Conservation (phyloP, 495 filamentous ascomycete species). For the Daldinia caldariorum region DNA sequence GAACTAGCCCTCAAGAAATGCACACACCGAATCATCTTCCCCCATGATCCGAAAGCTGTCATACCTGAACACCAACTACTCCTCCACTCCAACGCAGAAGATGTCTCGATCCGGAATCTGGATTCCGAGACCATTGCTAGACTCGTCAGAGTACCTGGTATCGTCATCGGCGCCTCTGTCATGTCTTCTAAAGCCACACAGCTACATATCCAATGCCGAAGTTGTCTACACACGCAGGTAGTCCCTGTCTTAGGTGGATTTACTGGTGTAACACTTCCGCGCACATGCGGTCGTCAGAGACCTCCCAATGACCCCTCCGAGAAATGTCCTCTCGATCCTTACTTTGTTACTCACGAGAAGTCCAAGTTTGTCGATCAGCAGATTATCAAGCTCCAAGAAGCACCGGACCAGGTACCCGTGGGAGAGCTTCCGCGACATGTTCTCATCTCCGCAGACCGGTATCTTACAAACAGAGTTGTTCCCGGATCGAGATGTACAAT, state of each 20-base stretch:
- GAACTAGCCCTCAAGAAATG: conserved; percentile 89
- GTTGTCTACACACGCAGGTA: conserved; percentile 78
- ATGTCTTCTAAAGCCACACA: conserved; percentile 94
- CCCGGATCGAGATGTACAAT: conserved; percentile 94
- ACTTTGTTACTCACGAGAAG: conserved; percentile 93
- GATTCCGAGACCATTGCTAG: conserved; percentile 93
- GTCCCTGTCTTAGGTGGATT: conserved; percentile 84
- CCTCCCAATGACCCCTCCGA: conserved; percentile 66
- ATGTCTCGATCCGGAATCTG: conserved; percentile 92
- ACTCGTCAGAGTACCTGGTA: conserved; percentile 95
- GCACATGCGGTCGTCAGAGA: conserved; percentile 73
- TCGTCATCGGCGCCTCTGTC: conserved; percentile 96
- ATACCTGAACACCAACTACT: conserved; percentile 95
- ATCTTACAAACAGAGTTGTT: conserved; percentile 94
- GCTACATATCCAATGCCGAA: conserved; percentile 87
- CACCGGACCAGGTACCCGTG: conserved; percentile 96
- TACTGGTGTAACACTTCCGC: conserved; percentile 81
- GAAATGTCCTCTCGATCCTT: conserved; percentile 92
- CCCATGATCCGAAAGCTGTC: conserved; percentile 71
- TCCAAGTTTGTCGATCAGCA: conserved; percentile 98
- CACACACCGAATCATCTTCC: conserved; percentile 88
- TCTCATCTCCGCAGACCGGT: conserved; percentile 92
- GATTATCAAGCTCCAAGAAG: conserved; percentile 97
- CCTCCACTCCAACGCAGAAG: conserved; percentile 88
- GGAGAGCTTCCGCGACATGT: conserved; percentile 96